phyloP scores from a whole-genome alignment of 129 eudicot species.

The Centella asiatica region DNA sequence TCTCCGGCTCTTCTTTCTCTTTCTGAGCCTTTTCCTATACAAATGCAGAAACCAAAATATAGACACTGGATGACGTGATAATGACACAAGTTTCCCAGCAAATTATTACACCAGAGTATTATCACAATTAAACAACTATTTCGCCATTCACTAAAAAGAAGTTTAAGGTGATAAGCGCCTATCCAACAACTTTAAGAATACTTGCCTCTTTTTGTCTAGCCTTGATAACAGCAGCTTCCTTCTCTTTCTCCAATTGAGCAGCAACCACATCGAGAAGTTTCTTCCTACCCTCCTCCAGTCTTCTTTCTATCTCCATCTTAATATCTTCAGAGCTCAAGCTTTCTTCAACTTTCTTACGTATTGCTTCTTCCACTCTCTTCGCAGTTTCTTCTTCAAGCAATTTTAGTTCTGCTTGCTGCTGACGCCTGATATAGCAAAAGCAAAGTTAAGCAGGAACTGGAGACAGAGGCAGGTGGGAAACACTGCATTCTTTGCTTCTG shows the following conservation, averaged over 20 bases:
- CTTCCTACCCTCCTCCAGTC: slow-evolving; percentile 68
- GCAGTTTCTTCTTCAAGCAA: slow-evolving; percentile 95
- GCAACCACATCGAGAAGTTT: slow-evolving; percentile 67
- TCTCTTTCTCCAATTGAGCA: slow-evolving; percentile 87
- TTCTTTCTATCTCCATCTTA: slow-evolving; percentile 58
- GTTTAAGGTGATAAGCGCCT: neutral
- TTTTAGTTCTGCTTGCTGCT: slow-evolving; percentile 68
- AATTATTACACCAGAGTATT: too few relatives aligned
- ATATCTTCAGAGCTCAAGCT: slow-evolving; percentile 60
- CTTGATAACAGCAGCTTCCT: slow-evolving; percentile 78
- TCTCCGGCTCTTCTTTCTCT: slow-evolving; percentile 77
- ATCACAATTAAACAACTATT: too few relatives aligned
- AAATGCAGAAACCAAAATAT: neutral
- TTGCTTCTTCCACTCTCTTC: slow-evolving; percentile 73
- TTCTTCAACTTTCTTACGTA: slow-evolving; percentile 71
- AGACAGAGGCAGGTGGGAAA: slow-evolving; percentile 14
- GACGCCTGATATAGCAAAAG: slow-evolving; percentile 65
- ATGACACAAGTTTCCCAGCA: neutral
- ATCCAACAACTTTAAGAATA: slow-evolving; percentile 6
- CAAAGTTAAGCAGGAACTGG: slow-evolving; percentile 15
- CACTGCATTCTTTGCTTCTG: slow-evolving; percentile 7
- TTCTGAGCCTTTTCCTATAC: slow-evolving; percentile 60
- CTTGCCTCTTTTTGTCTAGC: slow-evolving; percentile 69
- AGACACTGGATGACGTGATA: too few relatives aligned
- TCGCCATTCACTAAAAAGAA: too few relatives aligned